phyloP scores from a whole-genome alignment of 768 basidiomycete species.

The Boletus patriciae region DNA sequence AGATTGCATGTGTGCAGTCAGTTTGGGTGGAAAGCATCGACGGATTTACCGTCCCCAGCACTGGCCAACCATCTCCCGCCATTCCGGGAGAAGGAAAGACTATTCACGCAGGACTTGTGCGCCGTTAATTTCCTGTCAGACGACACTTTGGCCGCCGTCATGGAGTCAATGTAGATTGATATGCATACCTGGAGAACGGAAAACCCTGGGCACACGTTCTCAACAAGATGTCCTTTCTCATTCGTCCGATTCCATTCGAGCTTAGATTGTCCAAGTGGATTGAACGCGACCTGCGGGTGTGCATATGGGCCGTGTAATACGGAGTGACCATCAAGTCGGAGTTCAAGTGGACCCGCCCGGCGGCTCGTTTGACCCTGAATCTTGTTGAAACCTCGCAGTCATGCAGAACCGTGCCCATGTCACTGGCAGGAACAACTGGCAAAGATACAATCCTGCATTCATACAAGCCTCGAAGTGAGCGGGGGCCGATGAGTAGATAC shows the following conservation, averaged over 20 bases:
- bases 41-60: slow-evolving; percentile 63
- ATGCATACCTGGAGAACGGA: slow-evolving; percentile 36
- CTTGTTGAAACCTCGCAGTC: neutral
- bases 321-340: slow-evolving; percentile 10
- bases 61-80: slow-evolving; percentile 64
- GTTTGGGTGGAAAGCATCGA: slow-evolving; percentile 6
- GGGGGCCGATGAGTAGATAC: slow-evolving; percentile 25
- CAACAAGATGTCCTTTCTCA: slow-evolving; percentile 17
- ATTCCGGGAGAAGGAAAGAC: slow-evolving; percentile 57
- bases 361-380: neutral
- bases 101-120: slow-evolving; percentile 67
- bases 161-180: neutral
- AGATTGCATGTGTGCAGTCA: slow-evolving; percentile 11
- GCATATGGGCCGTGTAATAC: slow-evolving; percentile 10
- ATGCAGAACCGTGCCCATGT: neutral
- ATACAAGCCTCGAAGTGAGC: slow-evolving; percentile 16
- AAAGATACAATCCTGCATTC: slow-evolving; percentile 21
- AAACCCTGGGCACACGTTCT: slow-evolving; percentile 30
- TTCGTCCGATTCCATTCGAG: slow-evolving; percentile 26
- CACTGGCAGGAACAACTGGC: neutral
- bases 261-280: slow-evolving; percentile 23
- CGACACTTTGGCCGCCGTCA: slow-evolving; percentile 3
- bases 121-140: slow-evolving; percentile 35
- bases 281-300: slow-evolving; percentile 9
- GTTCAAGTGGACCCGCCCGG: neutral